A percentile compares a stretch with the other conserved stretches of the same genome.
Conservation (phyloP, 2,329 filamentous ascomycete genomes). For the Atkinsonella texensis region DNA sequence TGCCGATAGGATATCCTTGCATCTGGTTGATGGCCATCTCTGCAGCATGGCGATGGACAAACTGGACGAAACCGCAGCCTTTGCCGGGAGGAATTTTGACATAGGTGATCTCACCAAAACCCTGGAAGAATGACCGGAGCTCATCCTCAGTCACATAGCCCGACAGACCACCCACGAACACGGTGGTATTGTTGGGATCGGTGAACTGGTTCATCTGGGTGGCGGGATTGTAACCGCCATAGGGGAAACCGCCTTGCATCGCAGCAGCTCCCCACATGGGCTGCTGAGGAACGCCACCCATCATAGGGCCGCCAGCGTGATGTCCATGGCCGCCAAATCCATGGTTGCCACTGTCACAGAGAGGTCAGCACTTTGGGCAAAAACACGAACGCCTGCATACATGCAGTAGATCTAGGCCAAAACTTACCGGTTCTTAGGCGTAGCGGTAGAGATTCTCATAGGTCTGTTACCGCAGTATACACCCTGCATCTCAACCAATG, state of each 20-base stretch:
- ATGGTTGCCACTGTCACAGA: conserved; percentile 22
- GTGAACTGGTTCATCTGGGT: conserved; percentile 95
- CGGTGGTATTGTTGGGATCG: conserved; percentile 98
- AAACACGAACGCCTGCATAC: neutral
- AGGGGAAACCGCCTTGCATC: conserved; percentile 24
- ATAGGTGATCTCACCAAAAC: conserved; percentile 98
- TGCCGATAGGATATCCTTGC: conserved; percentile 98
- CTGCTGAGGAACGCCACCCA: conserved; percentile 31
- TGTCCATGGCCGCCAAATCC: conserved; percentile 30
- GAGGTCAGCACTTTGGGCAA: conserved; percentile 3
- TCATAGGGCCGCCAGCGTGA: conserved; percentile 31
- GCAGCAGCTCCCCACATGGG: conserved; percentile 28
- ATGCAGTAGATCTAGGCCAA: neutral
- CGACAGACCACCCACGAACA: conserved; percentile 93
- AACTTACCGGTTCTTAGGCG: conserved; percentile 73
- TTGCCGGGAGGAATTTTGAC: conserved; percentile 99
- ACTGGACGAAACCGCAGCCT: conserved; percentile 97
- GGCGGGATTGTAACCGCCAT: conserved; percentile 35
- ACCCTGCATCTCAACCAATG: conserved; percentile 95
- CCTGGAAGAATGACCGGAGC: conserved; percentile 99
- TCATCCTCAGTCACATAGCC: conserved; percentile 99
- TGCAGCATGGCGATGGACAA: conserved; percentile 94
- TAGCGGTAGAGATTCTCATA: conserved; percentile 96
- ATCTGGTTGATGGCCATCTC: conserved; percentile 99
- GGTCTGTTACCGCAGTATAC: conserved; percentile 98